These are phyloP conservation scores for Candida insectorum DNA, from an alignment of 805 yeast genomes.

Conservation along the genomic window DNA sequence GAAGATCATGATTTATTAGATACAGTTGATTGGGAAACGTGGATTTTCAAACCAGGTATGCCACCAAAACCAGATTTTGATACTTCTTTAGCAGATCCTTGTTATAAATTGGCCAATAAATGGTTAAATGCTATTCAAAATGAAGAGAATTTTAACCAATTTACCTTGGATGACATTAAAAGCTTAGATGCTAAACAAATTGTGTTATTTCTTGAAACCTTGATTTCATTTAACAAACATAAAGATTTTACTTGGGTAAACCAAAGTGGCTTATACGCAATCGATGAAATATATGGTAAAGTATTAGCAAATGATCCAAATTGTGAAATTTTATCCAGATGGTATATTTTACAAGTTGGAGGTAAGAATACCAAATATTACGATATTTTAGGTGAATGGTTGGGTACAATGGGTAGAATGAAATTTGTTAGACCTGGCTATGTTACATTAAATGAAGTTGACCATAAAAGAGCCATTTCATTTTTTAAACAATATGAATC, in stretches of 20 bases:
- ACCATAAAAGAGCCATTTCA: constrained; percentile 58
- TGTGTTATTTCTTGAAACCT: constrained; percentile 72
- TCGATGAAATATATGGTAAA: constrained; percentile 30
- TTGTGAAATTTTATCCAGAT: constrained; percentile 79
- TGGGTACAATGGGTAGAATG: constrained; percentile 92
- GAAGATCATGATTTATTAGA: constrained; percentile 53
- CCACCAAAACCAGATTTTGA: constrained; percentile 86
- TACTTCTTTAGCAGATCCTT: constrained; percentile 72
- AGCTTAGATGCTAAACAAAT: constrained; percentile 71
- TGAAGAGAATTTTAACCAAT: constrained; percentile 22
- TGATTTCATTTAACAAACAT: constrained; percentile 48
- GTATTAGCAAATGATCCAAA: constrained; percentile 54
- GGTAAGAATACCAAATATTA: constrained; percentile 48
- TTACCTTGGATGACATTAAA: constrained; percentile 48
- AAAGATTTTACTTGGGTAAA: constrained; percentile 37
- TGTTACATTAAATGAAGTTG: constrained; percentile 59
- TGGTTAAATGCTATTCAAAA: constrained; percentile 51
- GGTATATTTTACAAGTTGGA: constrained; percentile 64
- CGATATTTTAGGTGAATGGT: constrained; percentile 68
- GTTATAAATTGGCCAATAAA: constrained; percentile 57
- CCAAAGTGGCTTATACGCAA: constrained; percentile 29
- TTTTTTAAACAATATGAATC: constrained; percentile 60
- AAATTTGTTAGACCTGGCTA: constrained; percentile 89
- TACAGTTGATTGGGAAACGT: constrained; percentile 76
- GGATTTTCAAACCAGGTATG: constrained; percentile 81